Conservation (phyloP, 2,329 filamentous ascomycete genomes). For the Paracorniculantispora psalliotae region DNA sequence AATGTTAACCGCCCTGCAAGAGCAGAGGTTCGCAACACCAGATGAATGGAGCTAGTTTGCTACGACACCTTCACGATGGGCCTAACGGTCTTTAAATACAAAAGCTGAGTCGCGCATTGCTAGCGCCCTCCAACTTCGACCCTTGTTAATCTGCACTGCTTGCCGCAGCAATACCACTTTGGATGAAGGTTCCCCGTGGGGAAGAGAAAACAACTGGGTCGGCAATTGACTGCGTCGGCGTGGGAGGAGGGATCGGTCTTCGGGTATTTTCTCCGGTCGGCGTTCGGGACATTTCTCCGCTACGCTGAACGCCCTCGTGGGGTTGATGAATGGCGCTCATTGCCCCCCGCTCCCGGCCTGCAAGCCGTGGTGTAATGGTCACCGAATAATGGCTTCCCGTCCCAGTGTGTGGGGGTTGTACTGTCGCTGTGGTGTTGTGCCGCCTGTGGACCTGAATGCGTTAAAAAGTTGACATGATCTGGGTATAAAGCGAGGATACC, state of each 20-base stretch:
- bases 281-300: slow-evolving; percentile 8
- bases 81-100: neutral
- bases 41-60: neutral
- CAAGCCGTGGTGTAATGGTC: neutral
- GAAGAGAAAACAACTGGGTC: neutral
- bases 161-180: too few species aligned
- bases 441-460: neutral
- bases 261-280: slow-evolving; percentile 7
- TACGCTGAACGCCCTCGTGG: neutral
- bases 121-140: neutral
- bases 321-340: neutral
- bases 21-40: too few species aligned
- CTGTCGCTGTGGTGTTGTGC: neutral
- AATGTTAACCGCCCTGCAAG: neutral
- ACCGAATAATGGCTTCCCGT: neutral
- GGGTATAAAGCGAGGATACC: neutral
- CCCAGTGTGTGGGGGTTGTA: neutral
- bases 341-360: neutral
- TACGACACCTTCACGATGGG: neutral
- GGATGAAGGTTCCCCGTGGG: slow-evolving; percentile 1
- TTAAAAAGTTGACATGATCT: neutral
- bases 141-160: too few species aligned
- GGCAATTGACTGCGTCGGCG: neutral
- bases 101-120: neutral
- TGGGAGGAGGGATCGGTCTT: slow-evolving; percentile 1